Percentiles rank a stretch among this genome's conserved stretches.
These are phyloP conservation scores for carrot (Daucus carota) DNA, from an alignment of 129 eudicot species.

Conservation along the genomic window DNA sequence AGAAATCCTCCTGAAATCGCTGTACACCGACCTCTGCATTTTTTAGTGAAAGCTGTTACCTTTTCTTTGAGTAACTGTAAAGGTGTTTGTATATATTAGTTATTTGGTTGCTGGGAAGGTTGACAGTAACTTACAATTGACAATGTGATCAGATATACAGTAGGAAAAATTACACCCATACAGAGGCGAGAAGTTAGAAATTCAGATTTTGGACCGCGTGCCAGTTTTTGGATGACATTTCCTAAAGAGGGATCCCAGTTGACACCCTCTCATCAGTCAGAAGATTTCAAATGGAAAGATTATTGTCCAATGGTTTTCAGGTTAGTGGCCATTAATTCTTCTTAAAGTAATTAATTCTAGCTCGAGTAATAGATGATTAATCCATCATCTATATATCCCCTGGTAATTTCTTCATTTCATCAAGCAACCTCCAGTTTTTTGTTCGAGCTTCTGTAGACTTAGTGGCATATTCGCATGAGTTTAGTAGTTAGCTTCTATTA, in stretches of 20 bases:
- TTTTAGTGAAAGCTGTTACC: background rate
- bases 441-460: background rate
- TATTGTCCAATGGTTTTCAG: constrained; percentile 99
- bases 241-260: constrained; percentile 90
- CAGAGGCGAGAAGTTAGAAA: constrained; percentile 74
- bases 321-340: constrained; percentile 29
- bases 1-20: background rate
- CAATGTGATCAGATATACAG: constrained; percentile 68
- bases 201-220: constrained; percentile 84
- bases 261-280: constrained; percentile 90
- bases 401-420: background rate
- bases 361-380: background rate
- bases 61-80: background rate
- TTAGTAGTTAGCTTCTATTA: background rate
- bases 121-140: constrained; percentile 11
- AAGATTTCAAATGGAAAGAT: constrained; percentile 95
- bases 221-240: constrained; percentile 97
- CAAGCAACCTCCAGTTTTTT: background rate
- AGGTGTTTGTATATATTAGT: background rate
- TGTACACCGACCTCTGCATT: background rate
- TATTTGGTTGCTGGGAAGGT: background rate
- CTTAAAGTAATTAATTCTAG: background rate
- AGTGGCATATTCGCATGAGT: background rate
- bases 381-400: background rate
- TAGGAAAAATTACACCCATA: constrained; percentile 95